A percentile compares a stretch with the other conserved stretches of the same genome.
Conservation (phyloP, 1,284 basidiomycete species). For the Afroboletus lepidellus region DNA sequence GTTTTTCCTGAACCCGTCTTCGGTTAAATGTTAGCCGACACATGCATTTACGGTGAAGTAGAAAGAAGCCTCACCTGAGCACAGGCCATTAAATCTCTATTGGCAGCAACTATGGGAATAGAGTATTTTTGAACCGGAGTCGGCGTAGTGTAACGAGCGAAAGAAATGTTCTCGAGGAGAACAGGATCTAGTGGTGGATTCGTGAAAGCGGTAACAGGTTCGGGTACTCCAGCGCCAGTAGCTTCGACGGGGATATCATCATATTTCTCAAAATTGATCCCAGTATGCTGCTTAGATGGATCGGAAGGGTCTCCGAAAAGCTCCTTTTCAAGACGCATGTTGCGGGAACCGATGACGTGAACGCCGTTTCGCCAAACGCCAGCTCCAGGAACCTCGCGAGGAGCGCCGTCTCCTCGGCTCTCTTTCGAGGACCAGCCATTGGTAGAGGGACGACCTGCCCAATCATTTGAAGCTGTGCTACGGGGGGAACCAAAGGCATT, state of each 20-base stretch:
- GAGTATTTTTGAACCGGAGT: constrained; percentile 99
- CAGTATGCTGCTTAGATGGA: constrained; percentile 84
- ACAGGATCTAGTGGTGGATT: constrained; percentile 90
- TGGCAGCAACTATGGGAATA: constrained; percentile 93
- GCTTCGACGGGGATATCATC: constrained; percentile 99
- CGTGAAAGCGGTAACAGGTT: constrained; percentile 87
- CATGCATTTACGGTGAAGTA: not conserved
- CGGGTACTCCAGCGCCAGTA: constrained; percentile 92
- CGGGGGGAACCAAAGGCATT: constrained; percentile 39
- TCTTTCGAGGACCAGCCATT: constrained; percentile 39
- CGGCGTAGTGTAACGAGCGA: constrained; percentile 90
- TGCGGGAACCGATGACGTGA: constrained; percentile 80
- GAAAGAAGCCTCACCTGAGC: constrained; percentile 67
- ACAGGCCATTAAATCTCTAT: constrained; percentile 97
- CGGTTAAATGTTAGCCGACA: constrained; percentile 16
- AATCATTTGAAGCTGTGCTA: constrained; percentile 45
- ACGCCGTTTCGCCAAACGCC: constrained; percentile 90
- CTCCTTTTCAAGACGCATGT: constrained; percentile 90
- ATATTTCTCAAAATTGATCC: constrained; percentile 99
- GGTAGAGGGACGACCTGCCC: constrained; percentile 42
- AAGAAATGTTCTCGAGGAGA: constrained; percentile 92
- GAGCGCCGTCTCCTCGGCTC: constrained; percentile 41
- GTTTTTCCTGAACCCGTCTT: constrained; percentile 99
- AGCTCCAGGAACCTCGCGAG: constrained; percentile 60
- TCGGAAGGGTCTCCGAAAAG: constrained; percentile 91